A percentile compares a stretch with the other conserved stretches of the same genome.
These are phyloP conservation scores for Cynara cardunculus DNA, from an alignment of 129 eudicot genomes.

Conservation along the genomic window DNA sequence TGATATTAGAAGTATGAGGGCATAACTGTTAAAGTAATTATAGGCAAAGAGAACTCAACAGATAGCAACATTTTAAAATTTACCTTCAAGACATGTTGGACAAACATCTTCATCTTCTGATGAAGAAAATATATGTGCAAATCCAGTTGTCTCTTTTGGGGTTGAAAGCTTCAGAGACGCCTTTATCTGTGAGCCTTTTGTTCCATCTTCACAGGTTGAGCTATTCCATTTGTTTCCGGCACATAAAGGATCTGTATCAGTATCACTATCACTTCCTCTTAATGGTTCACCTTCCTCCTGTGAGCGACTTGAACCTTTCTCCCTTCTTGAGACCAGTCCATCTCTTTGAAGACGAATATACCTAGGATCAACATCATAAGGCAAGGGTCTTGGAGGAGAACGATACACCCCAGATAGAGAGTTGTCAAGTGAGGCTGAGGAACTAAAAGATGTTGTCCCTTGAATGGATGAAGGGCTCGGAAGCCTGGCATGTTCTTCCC, in stretches of 20 bases:
- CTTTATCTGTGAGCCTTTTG: conserved; percentile 56
- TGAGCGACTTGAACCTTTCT: conserved; percentile 82
- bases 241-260: conserved; percentile 67
- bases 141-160: conserved; percentile 51
- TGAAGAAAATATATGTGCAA: conserved; percentile 67
- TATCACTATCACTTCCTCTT: conserved; percentile 66
- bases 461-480: conserved; percentile 68
- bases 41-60: background rate
- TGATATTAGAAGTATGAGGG: background rate
- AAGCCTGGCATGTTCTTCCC: conserved; percentile 64
- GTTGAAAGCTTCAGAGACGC: conserved; percentile 58
- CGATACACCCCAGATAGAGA: conserved; percentile 79
- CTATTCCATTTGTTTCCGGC: conserved; percentile 62
- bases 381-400: conserved; percentile 94
- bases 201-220: conserved; percentile 60
- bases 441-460: conserved; percentile 69
- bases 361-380: conserved; percentile 90
- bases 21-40: background rate
- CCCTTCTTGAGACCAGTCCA: conserved; percentile 87
- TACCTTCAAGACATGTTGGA: conserved; percentile 99
- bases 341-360: conserved; percentile 72
- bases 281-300: conserved; percentile 89
- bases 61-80: background rate
- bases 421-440: conserved; percentile 64
- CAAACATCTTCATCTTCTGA: conserved; percentile 89